Evolutionary conservation across 352 stramenopile genomes (phyloP), one percentile per base, ranked within the genome.

Genomic region (Pythium graminicola): DNA sequence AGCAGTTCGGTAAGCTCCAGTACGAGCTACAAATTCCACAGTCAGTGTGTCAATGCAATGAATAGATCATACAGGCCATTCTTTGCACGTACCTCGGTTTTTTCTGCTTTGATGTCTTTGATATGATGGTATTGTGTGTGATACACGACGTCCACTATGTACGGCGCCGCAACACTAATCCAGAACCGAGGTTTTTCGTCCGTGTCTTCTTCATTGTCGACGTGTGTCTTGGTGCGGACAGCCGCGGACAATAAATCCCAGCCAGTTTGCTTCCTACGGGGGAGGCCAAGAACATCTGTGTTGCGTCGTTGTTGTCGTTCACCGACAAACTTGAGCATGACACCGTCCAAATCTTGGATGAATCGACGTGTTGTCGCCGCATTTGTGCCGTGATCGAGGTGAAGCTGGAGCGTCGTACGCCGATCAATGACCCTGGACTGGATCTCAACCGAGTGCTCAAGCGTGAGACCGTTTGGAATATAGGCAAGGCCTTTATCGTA

Each of bases 401-500:
- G 80, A 6, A 93, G 51, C 0, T 58, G 54, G 35, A 91, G 61
- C 16, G 75, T 63, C 38, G 70, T 73, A 29, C 68, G 78, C 36
- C 67, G 65, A 23, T 91, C 74, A 19, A 86, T 38, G 26, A 54
- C 70, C 52, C 89, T 89, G 38, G 63, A 77, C 20, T 82, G 79
- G 57, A 93, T 78, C 10, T 79, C 74, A 24, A 93, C 59, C 10
- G 71, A 69, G 54, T 90, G 82, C 40, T 89, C 75, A 1, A 93
- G 64, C 58, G 91, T 67, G 36, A 88, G 70, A 40, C 78, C 77
- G 33, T 90, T 93, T 1, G 82, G 82, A 35, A 93, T 85, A 50
- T 89, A 91, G 16, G 74, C 76, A 28, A 93, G 60, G 0, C 76
- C 72, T 51, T 91, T 88, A 57, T 93, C 82, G 48, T 91, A 91